These are phyloP conservation scores for Saccharomycopsis oosterbeekiorum DNA, from an alignment of 805 yeast genomes.

Conservation along the genomic window DNA sequence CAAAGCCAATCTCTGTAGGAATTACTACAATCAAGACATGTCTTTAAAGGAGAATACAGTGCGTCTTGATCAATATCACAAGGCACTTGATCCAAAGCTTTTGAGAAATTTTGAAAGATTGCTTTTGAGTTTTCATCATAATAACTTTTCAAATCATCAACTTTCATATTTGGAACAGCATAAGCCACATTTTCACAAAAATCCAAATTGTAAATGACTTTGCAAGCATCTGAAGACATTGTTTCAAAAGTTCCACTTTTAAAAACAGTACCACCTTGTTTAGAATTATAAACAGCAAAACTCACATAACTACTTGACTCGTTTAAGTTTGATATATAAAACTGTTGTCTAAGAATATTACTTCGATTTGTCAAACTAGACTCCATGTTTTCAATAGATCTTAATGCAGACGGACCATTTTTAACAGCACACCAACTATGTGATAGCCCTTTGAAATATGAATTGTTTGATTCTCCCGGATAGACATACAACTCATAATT, in stretches of 20 bases:
- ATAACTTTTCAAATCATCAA: slow-evolving; percentile 27
- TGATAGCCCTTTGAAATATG: slow-evolving; percentile 32
- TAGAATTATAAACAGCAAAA: slow-evolving; percentile 33
- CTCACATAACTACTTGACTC: slow-evolving; percentile 54
- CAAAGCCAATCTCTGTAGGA: slow-evolving; percentile 86
- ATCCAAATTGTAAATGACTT: slow-evolving; percentile 59
- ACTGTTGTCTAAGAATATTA: slow-evolving; percentile 47
- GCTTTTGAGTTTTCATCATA: slow-evolving; percentile 58
- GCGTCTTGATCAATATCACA: slow-evolving; percentile 64
- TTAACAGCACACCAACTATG: slow-evolving; percentile 66
- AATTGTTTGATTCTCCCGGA: slow-evolving; percentile 28
- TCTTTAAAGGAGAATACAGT: slow-evolving; percentile 59
- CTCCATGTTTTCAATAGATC: slow-evolving; percentile 25
- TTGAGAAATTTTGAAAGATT: slow-evolving; percentile 55
- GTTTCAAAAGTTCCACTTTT: slow-evolving; percentile 48
- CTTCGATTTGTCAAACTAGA: slow-evolving; percentile 35
- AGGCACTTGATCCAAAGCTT: slow-evolving; percentile 64
- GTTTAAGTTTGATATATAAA: slow-evolving; percentile 52
- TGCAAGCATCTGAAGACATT: slow-evolving; percentile 47
- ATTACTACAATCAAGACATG: slow-evolving; percentile 62
- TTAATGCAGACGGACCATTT: slow-evolving; percentile 36
- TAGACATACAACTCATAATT: slow-evolving; percentile 39
- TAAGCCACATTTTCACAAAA: slow-evolving; percentile 81
- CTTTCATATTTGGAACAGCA: slow-evolving; percentile 56
- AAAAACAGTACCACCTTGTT: slow-evolving; percentile 59